Evolutionary conservation across 345 rosid genomes (phyloP).

Genomic region (Dimocarpus longan): DNA sequence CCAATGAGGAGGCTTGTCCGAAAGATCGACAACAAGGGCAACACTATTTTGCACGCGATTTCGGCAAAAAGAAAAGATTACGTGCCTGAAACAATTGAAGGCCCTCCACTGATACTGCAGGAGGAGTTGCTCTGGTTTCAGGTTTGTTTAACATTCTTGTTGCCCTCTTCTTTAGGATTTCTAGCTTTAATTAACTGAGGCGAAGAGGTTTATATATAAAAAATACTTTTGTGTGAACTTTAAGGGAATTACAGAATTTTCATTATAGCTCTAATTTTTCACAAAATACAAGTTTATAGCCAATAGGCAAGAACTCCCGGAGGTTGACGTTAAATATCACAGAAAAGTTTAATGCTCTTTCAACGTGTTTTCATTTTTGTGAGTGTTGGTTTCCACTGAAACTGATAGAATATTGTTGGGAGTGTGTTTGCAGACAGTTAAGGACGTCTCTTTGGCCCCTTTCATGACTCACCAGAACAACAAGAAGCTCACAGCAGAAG

Average conservation of each 20-base stretch:
- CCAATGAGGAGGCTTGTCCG: neutral
- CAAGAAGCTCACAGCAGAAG: constrained; percentile 1
- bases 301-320: too few relatives aligned
- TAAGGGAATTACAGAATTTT: too few relatives aligned
- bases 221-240: too few relatives aligned
- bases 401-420: too few relatives aligned
- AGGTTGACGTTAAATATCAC: too few relatives aligned
- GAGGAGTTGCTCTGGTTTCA: neutral
- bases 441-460: neutral
- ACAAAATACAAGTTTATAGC: too few relatives aligned
- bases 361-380: too few relatives aligned
- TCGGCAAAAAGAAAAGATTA: neutral
- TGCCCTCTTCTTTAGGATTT: neutral
- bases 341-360: too few relatives aligned
- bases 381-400: too few relatives aligned
- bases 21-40: neutral
- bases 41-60: neutral
- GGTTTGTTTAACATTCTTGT: neutral
- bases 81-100: constrained; percentile 13
- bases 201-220: too few relatives aligned
- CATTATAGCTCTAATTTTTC: too few relatives aligned
- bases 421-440: constrained; percentile 15
- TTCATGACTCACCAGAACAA: constrained; percentile 14
- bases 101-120: constrained; percentile 13
- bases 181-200: too few relatives aligned